Evolutionary conservation across 495 filamentous ascomycete species (phyloP), one percentile per base, ranked within the genome.

Genomic region (Margaritispora aquatica): DNA sequence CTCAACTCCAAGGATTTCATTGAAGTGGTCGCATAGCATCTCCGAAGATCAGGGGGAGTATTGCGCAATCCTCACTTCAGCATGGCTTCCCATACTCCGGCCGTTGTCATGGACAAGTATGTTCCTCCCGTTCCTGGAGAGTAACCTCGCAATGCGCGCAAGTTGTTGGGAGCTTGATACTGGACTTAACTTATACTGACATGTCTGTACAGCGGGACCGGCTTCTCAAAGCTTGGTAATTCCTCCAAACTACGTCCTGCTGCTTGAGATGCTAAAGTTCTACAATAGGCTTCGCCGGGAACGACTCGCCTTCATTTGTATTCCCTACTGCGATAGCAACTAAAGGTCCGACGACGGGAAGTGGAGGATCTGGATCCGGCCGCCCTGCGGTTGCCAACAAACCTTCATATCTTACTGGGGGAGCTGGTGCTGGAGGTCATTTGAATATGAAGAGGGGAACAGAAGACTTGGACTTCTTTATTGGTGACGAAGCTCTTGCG

Each of bases 91-190:
- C 92, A 97, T 86, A 97, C 94, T 70, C 94, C 94, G 63, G 94
- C 94, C 88, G 95, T 98, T 96, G 94, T 98, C 90, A 98, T 98
- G 90, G 94, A 98, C 94, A 98, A 98, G 94, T 98, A 86, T 67
- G 94, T 82, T 34, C 60, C 50, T 65, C 60, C 60, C 46, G 21
- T 59, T 24, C 55, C 29, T 15, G 26, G 21, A 57, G 24, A 44
- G 58, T 50, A 36, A 49, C 41, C 51, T 58, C n/a, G n/a, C n/a
- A n/a, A n/a, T n/a, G n/a, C n/a, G n/a, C n/a, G n/a, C n/a, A n/a
- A n/a, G 17, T 15, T 67, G 59, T 58, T 48, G 57, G 56, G 41
- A 55, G 46, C 20, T 57, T 55, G 41, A 22, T 27, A 17, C 20
- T 44, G 24, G 10, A 17, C 17, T 13, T 17, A 15, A 31, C 9